Conservation (phyloP, 2,329 filamentous ascomycete species). For the Dactylellina leptospora region DNA sequence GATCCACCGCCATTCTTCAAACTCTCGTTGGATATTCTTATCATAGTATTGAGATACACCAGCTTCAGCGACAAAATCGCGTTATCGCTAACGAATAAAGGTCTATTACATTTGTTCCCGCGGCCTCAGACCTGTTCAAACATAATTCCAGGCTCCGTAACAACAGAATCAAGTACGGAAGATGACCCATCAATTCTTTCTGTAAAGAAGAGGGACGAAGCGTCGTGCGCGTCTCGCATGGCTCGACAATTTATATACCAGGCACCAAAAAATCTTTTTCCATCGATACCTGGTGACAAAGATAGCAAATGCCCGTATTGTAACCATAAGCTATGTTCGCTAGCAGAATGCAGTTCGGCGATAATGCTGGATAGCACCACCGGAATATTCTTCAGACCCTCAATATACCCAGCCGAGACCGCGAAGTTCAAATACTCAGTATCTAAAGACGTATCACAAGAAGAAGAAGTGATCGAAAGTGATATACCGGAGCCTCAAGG, state of each 20-base stretch:
- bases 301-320: slow-evolving; percentile 33
- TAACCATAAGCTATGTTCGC: slow-evolving; percentile 15
- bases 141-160: too few relatives aligned
- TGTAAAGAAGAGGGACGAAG: neutral
- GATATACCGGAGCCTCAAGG: slow-evolving; percentile 1
- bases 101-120: slow-evolving; percentile 7
- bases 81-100: slow-evolving; percentile 24
- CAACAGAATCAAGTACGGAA: too few relatives aligned
- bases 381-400: slow-evolving; percentile 23
- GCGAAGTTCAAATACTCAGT: slow-evolving; percentile 19
- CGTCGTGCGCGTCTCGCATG: slow-evolving; percentile 4
- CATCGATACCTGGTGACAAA: too few relatives aligned
- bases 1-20: slow-evolving; percentile 11
- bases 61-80: slow-evolving; percentile 35
- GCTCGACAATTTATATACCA: neutral
- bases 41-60: slow-evolving; percentile 14
- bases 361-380: slow-evolving; percentile 33
- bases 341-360: slow-evolving; percentile 2
- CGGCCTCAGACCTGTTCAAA: neutral
- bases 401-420: slow-evolving; percentile 5
- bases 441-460: neutral
- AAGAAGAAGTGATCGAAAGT: neutral
- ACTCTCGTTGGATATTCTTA: slow-evolving; percentile 24
- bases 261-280: neutral
- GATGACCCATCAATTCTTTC: too few relatives aligned